A percentile compares a stretch with the other conserved stretches of the same genome.
phyloP scores from a whole-genome alignment of 192 early-diverging fungal genomes.

The Kappamyces sp. region DNA sequence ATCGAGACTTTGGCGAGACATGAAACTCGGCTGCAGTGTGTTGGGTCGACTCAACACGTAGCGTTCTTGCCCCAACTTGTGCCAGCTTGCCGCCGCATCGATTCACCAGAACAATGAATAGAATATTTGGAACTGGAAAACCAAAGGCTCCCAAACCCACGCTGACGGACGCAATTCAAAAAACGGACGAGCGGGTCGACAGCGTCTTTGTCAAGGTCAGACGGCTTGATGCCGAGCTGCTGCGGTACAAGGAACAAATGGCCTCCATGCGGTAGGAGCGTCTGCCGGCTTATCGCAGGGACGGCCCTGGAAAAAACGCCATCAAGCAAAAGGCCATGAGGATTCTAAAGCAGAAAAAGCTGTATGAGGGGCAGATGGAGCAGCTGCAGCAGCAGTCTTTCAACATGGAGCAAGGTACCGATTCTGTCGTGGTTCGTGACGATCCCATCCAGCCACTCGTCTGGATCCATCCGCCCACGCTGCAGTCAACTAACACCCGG shows the following conservation, averaged over 20 bases:
- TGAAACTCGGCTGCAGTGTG: background rate
- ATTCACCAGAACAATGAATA: conserved; percentile 54
- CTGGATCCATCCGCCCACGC: background rate
- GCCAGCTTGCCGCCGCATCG: background rate
- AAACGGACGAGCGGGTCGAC: conserved; percentile 78
- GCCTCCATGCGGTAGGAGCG: conserved; percentile 59
- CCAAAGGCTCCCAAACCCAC: conserved; percentile 77
- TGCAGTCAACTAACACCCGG: background rate
- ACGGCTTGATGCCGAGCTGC: conserved; percentile 88
- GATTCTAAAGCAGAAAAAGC: conserved; percentile 88
- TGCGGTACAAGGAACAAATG: conserved; percentile 90
- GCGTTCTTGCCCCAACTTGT: background rate
- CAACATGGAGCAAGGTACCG: conserved; percentile 96
- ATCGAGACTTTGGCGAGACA: background rate
- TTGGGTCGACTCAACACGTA: background rate
- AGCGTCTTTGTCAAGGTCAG: conserved; percentile 90
- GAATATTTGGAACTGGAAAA: conserved; percentile 87
- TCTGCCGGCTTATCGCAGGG: conserved; percentile 9
- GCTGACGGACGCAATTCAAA: conserved; percentile 76
- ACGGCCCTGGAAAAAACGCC: conserved; percentile 59
- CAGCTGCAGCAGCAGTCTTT: conserved; percentile 94
- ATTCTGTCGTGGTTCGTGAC: conserved; percentile 16
- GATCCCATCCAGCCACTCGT: too few species aligned
- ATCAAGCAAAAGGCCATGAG: conserved; percentile 90
- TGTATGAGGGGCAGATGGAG: conserved; percentile 92